Evolutionary conservation across 73 alveolate genomes (phyloP).

Genomic region (Stentor roeselii): DNA sequence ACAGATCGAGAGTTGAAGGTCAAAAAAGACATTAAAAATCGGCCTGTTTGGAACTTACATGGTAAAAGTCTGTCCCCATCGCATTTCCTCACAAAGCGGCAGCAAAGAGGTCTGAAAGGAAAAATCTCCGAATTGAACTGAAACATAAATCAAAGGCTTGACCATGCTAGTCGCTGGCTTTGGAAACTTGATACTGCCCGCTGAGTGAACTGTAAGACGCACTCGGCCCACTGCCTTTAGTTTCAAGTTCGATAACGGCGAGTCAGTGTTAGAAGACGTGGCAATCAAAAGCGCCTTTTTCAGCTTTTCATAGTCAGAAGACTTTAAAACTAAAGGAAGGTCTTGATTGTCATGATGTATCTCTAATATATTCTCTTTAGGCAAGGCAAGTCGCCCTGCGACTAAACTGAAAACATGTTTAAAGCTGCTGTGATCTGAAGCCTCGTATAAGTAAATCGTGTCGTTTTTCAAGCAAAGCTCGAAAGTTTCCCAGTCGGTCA

Average conservation of each 20-base stretch:
- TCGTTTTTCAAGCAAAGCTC: no score
- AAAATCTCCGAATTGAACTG: background rate
- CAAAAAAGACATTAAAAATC: background rate
- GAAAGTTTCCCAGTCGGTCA: no score
- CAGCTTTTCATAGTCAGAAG: background rate
- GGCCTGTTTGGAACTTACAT: constrained; percentile 20
- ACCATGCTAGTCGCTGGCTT: background rate
- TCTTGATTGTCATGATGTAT: constrained; percentile 9
- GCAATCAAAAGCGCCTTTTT: background rate
- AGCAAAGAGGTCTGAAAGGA: background rate
- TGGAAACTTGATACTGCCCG: background rate
- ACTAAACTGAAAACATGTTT: background rate
- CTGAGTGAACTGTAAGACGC: background rate
- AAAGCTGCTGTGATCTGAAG: background rate
- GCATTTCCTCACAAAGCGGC: background rate
- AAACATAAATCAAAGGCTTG: background rate
- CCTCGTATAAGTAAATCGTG: background rate
- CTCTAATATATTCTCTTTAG: background rate
- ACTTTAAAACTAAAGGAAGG: background rate
- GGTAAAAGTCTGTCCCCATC: background rate
- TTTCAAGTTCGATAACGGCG: background rate
- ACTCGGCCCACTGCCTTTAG: background rate
- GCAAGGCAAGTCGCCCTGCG: background rate
- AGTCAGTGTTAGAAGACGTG: background rate
- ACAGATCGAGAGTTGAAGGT: background rate